Base-by-base conservation (phyloP, 176 grass and related monocot genomes). In the Musa itinerans region DNA sequence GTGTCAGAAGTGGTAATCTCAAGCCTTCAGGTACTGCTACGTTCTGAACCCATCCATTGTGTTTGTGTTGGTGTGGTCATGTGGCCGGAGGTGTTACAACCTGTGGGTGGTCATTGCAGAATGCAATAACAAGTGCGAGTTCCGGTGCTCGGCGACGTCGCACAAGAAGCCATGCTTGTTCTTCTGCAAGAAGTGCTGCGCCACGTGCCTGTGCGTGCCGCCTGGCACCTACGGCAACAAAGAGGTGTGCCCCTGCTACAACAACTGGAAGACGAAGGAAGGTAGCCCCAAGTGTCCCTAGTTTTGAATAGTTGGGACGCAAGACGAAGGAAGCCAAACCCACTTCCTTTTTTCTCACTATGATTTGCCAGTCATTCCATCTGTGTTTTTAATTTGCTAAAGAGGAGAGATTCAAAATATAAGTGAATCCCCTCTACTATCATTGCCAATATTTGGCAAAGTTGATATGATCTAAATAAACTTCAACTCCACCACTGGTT, bases 261-360 rank as follows among this genome's bases (percentile, higher is more conserved):
- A 77, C 75, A 77, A 77, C 75, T 77, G 75, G 75, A 77, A 77
- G 75, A 77, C 75, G 13, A 19, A 77, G 61, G 58, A 77, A 51
- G 75, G 75, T 34, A 20, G 49, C 49, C 75, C 75, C 19, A 77
- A 77, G 61, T 77, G 75, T 22, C 75, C 75, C 11, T 77, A 65
- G 16, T 58, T 17, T 52, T 13, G 13, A 15, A 20, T 23, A 9
- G 17, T 17, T 9, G 26, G 34, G 34, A 43, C 4, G 34, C 34
- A 43, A 43, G 34, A 43, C n/a, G 16, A 16, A n/a, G 55, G 14
- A 16, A 17, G 13, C 16, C 55, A 57, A 57, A 43, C 19, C 16
- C 26, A 27, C 54, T n/a, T 50, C 9, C 8, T 53, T 2, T 7
- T 73, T 53, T 24, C 13, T 17, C 6, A 13, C 11, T 54, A 7